Conservation (phyloP, 306 rosid species). For the Bauhinia variegata region DNA sequence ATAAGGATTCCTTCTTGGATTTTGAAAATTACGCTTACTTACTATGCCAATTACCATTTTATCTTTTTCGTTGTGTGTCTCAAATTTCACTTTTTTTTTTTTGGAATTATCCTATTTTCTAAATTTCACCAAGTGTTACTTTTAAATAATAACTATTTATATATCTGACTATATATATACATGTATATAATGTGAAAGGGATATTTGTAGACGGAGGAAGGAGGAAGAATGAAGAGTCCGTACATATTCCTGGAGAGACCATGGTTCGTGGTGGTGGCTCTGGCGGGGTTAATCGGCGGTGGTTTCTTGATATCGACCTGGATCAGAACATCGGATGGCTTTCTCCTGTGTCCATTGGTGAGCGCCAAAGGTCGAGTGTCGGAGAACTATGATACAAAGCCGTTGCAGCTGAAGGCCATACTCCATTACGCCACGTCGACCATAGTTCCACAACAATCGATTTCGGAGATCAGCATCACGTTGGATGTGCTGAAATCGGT, state of each 20-base stretch:
- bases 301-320: conserved; percentile 44
- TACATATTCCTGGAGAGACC: conserved; percentile 36
- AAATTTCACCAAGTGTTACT: too few species aligned
- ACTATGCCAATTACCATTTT: too few species aligned
- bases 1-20: too few species aligned
- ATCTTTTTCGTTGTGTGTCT: too few species aligned
- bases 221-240: conserved; percentile 44
- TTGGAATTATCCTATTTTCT: too few species aligned
- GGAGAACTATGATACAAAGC: conserved; percentile 26
- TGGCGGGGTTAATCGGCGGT: conserved; percentile 54
- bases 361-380: conserved; percentile 7
- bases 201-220: too few species aligned
- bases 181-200: too few species aligned
- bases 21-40: too few species aligned
- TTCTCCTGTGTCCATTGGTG: conserved; percentile 46
- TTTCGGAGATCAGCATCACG: conserved; percentile 64
- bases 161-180: too few species aligned
- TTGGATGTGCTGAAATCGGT: conserved; percentile 60
- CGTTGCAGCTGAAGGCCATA: conserved; percentile 61
- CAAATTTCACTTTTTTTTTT: too few species aligned
- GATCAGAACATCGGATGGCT: conserved; percentile 36
- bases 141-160: too few species aligned
- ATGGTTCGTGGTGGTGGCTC: conserved; percentile 44
- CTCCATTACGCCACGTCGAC: conserved; percentile 89
- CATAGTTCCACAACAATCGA: conserved; percentile 71